Conservation (phyloP, 495 filamentous ascomycete species). For the Sphaerosporella brunnea region DNA sequence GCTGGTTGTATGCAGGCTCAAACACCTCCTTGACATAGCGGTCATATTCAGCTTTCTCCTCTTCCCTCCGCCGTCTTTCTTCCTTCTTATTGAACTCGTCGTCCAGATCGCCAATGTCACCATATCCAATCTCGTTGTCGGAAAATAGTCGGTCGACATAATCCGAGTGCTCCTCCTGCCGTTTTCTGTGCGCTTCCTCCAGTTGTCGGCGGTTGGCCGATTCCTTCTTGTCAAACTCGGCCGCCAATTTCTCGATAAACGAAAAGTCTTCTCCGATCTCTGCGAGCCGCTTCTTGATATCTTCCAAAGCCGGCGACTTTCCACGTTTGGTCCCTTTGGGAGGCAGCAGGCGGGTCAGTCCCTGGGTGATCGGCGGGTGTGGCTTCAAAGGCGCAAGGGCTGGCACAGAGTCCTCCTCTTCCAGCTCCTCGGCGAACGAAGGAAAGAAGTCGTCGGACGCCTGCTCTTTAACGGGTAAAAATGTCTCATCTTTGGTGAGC, state of each 20-base stretch:
- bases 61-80: conserved; percentile 12
- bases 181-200: conserved; percentile 11
- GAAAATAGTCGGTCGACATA: conserved; percentile 16
- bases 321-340: conserved; percentile 2
- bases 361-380: neutral
- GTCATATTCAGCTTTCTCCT: conserved; percentile 20
- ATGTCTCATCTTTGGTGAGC: conserved; percentile 4
- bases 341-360: neutral
- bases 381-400: too few relatives aligned
- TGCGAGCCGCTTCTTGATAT: conserved; percentile 12
- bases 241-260: conserved; percentile 19
- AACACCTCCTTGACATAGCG: conserved; percentile 21
- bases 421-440: neutral
- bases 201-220: conserved; percentile 12
- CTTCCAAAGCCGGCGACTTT: conserved; percentile 9
- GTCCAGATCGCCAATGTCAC: conserved; percentile 22
- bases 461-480: conserved; percentile 1
- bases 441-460: conserved; percentile 3
- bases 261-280: conserved; percentile 21
- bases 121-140: conserved; percentile 21
- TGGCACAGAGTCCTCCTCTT: too few relatives aligned
- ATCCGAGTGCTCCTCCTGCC: conserved; percentile 17
- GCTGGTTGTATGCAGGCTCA: conserved; percentile 19
- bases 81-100: conserved; percentile 18
- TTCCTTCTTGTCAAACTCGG: conserved; percentile 10